Percentiles rank a stretch among this genome's conserved stretches.
Conservation (phyloP, 2,329 filamentous ascomycete genomes). For the Paecilomyces formosus region DNA sequence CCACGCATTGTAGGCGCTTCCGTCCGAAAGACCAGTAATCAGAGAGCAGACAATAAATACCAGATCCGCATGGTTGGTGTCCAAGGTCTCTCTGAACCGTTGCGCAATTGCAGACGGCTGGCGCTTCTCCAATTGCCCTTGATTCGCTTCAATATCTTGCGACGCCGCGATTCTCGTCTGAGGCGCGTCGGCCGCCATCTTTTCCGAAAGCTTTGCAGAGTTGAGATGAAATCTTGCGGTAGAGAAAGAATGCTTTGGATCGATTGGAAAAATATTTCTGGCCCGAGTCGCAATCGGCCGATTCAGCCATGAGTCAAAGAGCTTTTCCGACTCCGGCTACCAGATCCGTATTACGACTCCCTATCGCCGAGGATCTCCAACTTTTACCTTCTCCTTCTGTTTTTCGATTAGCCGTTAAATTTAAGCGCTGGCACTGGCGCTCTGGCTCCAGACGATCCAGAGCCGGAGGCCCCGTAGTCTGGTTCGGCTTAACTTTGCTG, state of each 20-base stretch:
- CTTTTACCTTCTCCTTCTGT: neutral
- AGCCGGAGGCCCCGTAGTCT: neutral
- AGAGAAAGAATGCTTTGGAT: neutral
- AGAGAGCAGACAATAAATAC: conserved; percentile 33
- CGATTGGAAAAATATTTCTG: neutral
- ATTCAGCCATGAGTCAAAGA: neutral
- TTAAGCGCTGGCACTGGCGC: neutral
- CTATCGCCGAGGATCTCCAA: neutral
- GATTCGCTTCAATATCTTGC: neutral
- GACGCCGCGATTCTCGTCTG: neutral
- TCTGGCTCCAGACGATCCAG: neutral
- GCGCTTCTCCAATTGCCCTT: neutral
- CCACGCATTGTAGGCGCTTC: conserved; percentile 40
- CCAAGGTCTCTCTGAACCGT: conserved; percentile 23
- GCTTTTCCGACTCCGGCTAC: neutral
- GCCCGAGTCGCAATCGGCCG: neutral
- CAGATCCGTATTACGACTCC: neutral
- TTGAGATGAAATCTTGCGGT: neutral
- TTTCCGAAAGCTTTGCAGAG: neutral
- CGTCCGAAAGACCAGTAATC: conserved; percentile 38
- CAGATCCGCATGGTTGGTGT: conserved; percentile 25
- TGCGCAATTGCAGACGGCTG: conserved; percentile 4
- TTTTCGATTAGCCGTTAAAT: neutral
- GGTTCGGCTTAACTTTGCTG: neutral
- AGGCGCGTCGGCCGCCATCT: neutral